Conservation (phyloP, 2,329 filamentous ascomycete species). For the Gnomoniopsis smithogilvyi region DNA sequence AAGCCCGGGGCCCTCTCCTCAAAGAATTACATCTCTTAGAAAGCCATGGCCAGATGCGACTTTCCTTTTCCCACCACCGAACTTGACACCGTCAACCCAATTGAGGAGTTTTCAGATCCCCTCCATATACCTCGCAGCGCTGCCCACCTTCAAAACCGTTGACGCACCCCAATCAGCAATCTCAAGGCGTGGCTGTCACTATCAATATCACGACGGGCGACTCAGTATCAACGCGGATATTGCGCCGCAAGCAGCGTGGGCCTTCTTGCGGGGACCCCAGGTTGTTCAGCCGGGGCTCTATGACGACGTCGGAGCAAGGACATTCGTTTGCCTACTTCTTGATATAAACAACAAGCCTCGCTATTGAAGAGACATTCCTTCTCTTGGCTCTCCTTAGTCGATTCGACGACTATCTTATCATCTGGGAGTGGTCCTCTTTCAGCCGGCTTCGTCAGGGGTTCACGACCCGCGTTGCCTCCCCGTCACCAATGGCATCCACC, state of each 20-base stretch:
- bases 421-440: not conserved
- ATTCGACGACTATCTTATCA: not conserved
- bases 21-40: not conserved
- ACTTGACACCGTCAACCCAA: not conserved
- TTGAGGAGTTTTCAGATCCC: not conserved
- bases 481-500: constrained; percentile 44
- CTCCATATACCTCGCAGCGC: not conserved
- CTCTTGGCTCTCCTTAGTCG: not conserved
- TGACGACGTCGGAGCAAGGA: not conserved
- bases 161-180: not conserved
- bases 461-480: not conserved
- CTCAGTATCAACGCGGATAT: constrained; percentile 4
- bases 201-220: constrained; percentile 4
- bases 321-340: constrained; percentile 3
- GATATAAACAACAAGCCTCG: constrained; percentile 11
- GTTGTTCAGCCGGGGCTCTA: not conserved
- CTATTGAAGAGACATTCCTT: not conserved
- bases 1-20: constrained; percentile 5
- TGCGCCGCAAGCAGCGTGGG: constrained; percentile 9
- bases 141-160: not conserved
- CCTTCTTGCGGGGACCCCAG: constrained; percentile 13
- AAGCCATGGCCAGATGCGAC: constrained; percentile 3
- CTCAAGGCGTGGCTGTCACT: not conserved
- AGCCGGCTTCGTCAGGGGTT: not conserved
- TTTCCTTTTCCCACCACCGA: not conserved